A percentile compares a stretch with the other conserved stretches of the same genome.
These are phyloP conservation scores for Hydnum rufescens DNA, from an alignment of 768 basidiomycete species.

Conservation along the genomic window DNA sequence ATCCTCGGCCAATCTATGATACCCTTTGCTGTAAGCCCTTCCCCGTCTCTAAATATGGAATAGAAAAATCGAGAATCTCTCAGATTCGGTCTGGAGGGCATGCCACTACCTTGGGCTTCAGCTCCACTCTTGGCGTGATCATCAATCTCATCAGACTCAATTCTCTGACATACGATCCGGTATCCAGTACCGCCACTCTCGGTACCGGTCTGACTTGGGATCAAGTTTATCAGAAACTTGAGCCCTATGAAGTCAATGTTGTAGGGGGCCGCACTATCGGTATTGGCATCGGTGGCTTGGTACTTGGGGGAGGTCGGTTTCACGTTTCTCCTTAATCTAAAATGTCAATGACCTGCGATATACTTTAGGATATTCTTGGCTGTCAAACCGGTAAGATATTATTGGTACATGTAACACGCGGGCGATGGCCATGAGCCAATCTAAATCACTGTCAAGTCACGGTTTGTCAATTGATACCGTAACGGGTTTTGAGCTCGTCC, in stretches of 20 bases:
- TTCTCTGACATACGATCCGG: too few species aligned
- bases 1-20: not conserved
- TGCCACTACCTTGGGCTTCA: too few species aligned
- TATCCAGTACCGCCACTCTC: too few species aligned
- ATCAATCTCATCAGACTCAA: too few species aligned
- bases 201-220: too few species aligned
- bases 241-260: conserved; percentile 30
- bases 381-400: conserved; percentile 41
- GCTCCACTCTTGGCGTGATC: conserved; percentile 36
- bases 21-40: not conserved
- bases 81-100: conserved; percentile 50
- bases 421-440: too few species aligned
- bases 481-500: conserved; percentile 34
- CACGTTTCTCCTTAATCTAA: not conserved
- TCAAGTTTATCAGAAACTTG: too few species aligned
- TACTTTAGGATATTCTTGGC: conserved; percentile 41
- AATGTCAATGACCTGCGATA: not conserved
- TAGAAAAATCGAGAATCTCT: too few species aligned
- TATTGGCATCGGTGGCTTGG: conserved; percentile 41
- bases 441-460: too few species aligned
- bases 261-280: too few species aligned
- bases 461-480: conserved; percentile 39
- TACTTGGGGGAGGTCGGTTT: conserved; percentile 15
- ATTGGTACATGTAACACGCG: too few species aligned
- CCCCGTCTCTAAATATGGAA: not conserved